Base-by-base conservation (phyloP, 441 rosid species). In the Geranium incanum region DNA sequence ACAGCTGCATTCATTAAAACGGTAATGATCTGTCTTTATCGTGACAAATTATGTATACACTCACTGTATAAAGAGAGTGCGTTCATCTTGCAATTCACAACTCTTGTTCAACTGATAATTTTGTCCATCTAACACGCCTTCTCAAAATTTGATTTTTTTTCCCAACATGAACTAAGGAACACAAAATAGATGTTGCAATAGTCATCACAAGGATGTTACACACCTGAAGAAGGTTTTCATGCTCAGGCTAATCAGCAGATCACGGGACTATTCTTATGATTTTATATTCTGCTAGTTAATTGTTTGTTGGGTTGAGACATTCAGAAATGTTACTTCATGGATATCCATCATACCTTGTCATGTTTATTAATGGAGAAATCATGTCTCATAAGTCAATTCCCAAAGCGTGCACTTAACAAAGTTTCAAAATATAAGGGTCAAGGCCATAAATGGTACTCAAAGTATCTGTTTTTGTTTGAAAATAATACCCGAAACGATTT, bases 1-100 rank as follows among this genome's bases (percentile, higher is more conserved):
- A 92, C 99, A 21, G 95, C 97, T 15, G 85, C 93, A 71, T 95
- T 67, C 83, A 78, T 90, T 77, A 89, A 92, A 78, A 90, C 88
- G 75, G 99, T 95, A 89, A 80, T 72, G 77, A 21, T 4, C 23
- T 19, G 66, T 62, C 23, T 19, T 62, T 18, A 23, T 62, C 13
- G 1, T 62, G 36, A 8, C 13, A 28, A 62, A 8, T 62, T 2
- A 4, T 23, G 23, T 11, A 18, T 62, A 0, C 13, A 60, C 62
- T 55, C 13, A 21, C 66, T 23, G 9, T 23, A 21, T 62, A 36
- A 62, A 62, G 13, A 36, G n/a, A 21, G 36, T 16, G 36, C 66
- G 23, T 62, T 62, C 4, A 8, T 12, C 4, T 62, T 62, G 66
- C 57, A 48, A 48, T 48, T 12, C n/a, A 48, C 16, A 21, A 0